Percentiles rank a stretch among this genome's conserved stretches.
phyloP scores from a whole-genome alignment of 163 green algal species.

The Volvox carteri region DNA sequence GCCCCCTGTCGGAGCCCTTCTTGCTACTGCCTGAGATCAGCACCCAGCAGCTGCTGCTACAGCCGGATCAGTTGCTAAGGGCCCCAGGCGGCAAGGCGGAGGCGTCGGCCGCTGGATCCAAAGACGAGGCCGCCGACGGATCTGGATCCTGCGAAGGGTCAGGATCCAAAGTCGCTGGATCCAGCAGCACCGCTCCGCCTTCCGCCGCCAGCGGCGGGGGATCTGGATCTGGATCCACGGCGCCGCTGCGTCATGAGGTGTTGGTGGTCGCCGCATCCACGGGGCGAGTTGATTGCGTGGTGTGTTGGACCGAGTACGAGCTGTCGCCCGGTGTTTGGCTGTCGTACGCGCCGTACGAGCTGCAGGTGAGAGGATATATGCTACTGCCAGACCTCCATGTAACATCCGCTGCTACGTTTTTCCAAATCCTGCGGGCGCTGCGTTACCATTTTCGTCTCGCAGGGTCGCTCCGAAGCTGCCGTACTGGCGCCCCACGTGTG shows the following conservation, averaged over 20 bases:
- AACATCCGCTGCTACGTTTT: not conserved
- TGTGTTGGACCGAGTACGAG: slow-evolving; percentile 65
- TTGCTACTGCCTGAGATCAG: slow-evolving; percentile 30
- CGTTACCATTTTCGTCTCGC: not conserved
- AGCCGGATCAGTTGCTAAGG: slow-evolving; percentile 15
- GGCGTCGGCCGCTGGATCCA: not conserved
- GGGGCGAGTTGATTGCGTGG: slow-evolving; percentile 52
- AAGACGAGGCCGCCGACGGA: not conserved
- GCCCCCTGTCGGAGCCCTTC: slow-evolving; percentile 40
- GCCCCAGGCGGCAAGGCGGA: slow-evolving; percentile 1
- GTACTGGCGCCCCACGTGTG: slow-evolving; percentile 60
- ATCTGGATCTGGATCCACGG: not conserved
- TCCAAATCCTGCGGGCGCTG: not conserved
- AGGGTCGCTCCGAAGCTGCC: slow-evolving; percentile 44
- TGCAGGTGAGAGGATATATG: slow-evolving; percentile 29
- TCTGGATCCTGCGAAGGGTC: too few species aligned
- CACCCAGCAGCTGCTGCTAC: slow-evolving; percentile 6
- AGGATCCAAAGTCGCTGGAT: too few species aligned
- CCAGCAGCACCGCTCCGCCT: too few species aligned
- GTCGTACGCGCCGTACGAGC: slow-evolving; percentile 54
- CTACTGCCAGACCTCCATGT: too few species aligned
- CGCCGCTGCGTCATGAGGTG: slow-evolving; percentile 24
- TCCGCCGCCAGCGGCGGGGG: too few species aligned
- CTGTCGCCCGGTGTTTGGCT: slow-evolving; percentile 50
- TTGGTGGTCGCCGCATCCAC: not conserved